Percentiles rank a stretch among this genome's conserved stretches.
Conservation (phyloP, 2,329 filamentous ascomycete genomes). For the Neoscytalidium dimidiatum region DNA sequence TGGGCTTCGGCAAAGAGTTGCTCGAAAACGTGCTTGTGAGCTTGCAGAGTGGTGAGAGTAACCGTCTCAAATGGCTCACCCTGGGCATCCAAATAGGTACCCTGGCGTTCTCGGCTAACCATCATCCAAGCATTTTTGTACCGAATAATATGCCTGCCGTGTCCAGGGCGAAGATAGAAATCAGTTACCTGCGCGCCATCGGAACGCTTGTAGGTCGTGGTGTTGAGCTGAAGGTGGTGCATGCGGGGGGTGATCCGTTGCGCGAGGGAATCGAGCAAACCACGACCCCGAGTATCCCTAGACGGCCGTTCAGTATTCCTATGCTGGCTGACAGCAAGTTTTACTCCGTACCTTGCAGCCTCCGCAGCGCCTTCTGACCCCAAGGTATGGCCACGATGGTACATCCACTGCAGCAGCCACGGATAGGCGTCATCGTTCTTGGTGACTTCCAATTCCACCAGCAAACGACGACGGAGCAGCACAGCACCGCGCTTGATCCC, state of each 20-base stretch:
- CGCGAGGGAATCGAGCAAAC: conserved; percentile 56
- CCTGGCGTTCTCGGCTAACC: conserved; percentile 83
- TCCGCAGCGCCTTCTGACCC: conserved; percentile 23
- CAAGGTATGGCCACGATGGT: conserved; percentile 56
- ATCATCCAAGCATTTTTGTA: conserved; percentile 85
- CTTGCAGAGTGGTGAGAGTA: conserved; percentile 87
- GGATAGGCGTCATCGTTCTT: conserved; percentile 90
- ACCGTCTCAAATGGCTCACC: conserved; percentile 94
- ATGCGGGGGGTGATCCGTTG: conserved; percentile 60
- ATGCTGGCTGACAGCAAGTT: not conserved
- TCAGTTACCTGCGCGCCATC: conserved; percentile 73
- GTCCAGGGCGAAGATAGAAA: conserved; percentile 88
- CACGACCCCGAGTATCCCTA: conserved; percentile 34
- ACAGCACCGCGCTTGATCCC: conserved; percentile 71
- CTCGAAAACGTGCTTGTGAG: conserved; percentile 86
- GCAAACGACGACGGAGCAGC: conserved; percentile 77
- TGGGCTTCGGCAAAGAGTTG: conserved; percentile 88
- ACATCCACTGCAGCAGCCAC: conserved; percentile 95
- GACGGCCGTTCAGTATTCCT: not conserved
- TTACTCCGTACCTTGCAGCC: not conserved
- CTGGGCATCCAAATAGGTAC: conserved; percentile 69
- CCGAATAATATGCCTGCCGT: conserved; percentile 83
- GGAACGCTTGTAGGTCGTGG: conserved; percentile 61
- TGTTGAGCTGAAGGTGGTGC: conserved; percentile 66
- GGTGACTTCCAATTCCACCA: conserved; percentile 95